Evolutionary conservation across 2,329 filamentous ascomycete species (phyloP).

Genomic region (Colletotrichum sidae): DNA sequence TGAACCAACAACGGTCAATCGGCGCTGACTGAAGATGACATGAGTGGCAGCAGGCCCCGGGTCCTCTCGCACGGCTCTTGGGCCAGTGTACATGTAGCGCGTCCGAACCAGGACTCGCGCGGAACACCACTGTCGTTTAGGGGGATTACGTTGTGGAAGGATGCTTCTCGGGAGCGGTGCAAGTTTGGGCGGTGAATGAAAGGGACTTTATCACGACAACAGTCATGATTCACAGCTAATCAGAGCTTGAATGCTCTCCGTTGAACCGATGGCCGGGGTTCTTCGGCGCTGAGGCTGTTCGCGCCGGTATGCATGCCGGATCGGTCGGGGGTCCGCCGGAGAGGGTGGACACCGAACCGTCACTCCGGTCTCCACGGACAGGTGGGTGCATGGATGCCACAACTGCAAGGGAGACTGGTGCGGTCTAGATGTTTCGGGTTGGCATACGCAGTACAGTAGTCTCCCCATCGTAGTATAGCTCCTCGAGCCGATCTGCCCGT

Average conservation of each 20-base stretch:
- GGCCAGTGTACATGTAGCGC: too few species aligned
- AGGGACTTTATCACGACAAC: background rate
- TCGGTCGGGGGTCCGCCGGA: constrained; percentile 28
- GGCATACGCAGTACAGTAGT: too few species aligned
- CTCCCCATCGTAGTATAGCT: too few species aligned
- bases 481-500: background rate
- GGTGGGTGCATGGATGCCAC: constrained; percentile 9
- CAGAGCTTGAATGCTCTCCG: background rate
- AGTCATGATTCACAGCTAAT: background rate
- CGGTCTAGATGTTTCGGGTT: background rate
- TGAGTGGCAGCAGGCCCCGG: background rate
- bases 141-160: too few species aligned
- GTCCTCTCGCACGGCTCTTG: background rate
- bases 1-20: too few species aligned
- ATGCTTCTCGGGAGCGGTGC: too few species aligned
- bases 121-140: too few species aligned
- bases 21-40: background rate
- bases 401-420: background rate
- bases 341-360: constrained; percentile 3
- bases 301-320: constrained; percentile 25
- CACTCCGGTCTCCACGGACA: background rate
- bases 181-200: too few species aligned
- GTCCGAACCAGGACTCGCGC: too few species aligned
- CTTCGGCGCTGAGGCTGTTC: constrained; percentile 10
- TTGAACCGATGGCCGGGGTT: constrained; percentile 2